Evolutionary conservation across 768 basidiomycete species (phyloP), one percentile per base, ranked within the genome.

Genomic region (Hypholoma sublateritium): DNA sequence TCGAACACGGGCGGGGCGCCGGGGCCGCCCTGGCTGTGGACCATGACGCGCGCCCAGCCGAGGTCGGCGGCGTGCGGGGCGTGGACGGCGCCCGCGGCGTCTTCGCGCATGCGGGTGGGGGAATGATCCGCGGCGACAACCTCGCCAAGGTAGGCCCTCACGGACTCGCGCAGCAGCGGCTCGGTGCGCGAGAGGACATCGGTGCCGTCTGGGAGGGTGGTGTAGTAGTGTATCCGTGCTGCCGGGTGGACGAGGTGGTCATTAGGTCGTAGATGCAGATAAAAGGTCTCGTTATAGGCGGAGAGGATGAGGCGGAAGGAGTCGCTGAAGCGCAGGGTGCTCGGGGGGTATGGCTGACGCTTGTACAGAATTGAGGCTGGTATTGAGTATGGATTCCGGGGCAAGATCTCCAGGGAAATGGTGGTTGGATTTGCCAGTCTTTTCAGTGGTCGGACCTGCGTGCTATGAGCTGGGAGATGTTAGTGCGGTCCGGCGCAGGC

Each of bases 21-120:
- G 22, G 65, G 63, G 63, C 87, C 80, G 28, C 81, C 81, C 62
- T 87, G 80, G 63, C 85, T 71, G 67, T 90, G 84, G 3, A 92
- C 80, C 71, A 87, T 82, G 61, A 95, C 84, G 19, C 88, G 84
- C 16, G 90, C 91, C 84, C 87, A 89, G 22, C 93, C 93, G 11
- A 88, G 75, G 41, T 80, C 80, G 25, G 77, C 71, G 9, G 77
- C 70, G 56, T 77, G 77, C 45, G 78, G 66, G 50, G 67, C 70
- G 37, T 74, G 77, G 4, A 79, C 63, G 21, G 81, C 80, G 45
- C 84, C 80, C 5, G 83, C 86, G 19, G 79, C 77, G 67, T 88
- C 88, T 64, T 86, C 84, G 24, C 81, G 79, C 78, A 88, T 74
- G 39, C 87, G 81, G 16, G 71, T 70, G 4, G 70, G 69, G 5